Conservation (phyloP, 106 monocot genomes). For the Platanthera zijinensis region DNA sequence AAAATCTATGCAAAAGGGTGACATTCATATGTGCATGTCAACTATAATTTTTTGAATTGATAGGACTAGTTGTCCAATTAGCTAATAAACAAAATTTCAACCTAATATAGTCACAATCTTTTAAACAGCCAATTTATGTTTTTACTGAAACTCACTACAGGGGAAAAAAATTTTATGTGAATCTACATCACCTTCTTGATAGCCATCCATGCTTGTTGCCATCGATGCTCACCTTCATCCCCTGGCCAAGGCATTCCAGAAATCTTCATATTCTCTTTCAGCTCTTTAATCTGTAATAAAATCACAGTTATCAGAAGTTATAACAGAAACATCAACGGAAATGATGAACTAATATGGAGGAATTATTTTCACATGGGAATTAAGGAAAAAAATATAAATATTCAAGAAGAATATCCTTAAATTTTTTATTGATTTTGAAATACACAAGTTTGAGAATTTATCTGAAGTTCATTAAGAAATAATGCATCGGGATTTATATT, state of each 20-base stretch:
- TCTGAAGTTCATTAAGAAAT: too few relatives aligned
- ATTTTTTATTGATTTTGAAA: too few relatives aligned
- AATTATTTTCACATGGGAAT: too few relatives aligned
- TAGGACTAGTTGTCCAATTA: background rate
- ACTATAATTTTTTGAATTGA: too few relatives aligned
- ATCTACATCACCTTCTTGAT: constrained; percentile 68
- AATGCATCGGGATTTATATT: too few relatives aligned
- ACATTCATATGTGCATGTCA: too few relatives aligned
- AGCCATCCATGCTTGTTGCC: constrained; percentile 84
- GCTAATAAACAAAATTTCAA: background rate
- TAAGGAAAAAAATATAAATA: too few relatives aligned
- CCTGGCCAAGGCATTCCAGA: constrained; percentile 98
- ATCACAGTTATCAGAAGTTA: background rate
- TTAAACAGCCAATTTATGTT: background rate
- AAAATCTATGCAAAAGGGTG: too few relatives aligned
- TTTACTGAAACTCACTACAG: background rate
- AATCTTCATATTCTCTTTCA: constrained; percentile 69
- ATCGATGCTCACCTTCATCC: constrained; percentile 75
- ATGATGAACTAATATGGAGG: background rate
- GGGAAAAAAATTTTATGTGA: background rate
- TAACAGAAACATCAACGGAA: background rate
- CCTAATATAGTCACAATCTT: background rate
- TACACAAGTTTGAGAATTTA: too few relatives aligned
- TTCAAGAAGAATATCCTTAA: too few relatives aligned
- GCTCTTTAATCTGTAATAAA: constrained; percentile 52